Base-by-base conservation (phyloP, 2,329 filamentous ascomycete species). In the Tolypocladium ophioglossoides region DNA sequence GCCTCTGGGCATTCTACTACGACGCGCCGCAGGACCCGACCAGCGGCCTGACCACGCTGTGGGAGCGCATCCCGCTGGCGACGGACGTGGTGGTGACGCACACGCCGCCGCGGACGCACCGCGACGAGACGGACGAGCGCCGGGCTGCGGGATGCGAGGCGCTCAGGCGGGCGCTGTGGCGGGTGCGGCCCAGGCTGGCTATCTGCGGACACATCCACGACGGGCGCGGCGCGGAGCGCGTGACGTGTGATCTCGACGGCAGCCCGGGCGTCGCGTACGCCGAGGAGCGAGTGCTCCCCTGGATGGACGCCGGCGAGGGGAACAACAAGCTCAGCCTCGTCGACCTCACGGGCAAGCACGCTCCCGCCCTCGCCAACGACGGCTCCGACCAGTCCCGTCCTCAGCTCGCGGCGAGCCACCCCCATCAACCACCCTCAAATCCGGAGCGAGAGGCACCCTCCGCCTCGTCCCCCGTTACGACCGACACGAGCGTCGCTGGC, bases 181-280 rank as follows among this genome's bases (percentile, higher is more conserved):
- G 78, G 7, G 77, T 86, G 3, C 74, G 83, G 40, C 87, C 87
- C 6, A 72, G 74, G 53, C 70, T 91, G 50, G 80, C 81, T 22
- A 74, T 91, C 20, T 90, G 84, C 62, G 87, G 87, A 1, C 87
- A 91, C 66, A 79, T 89, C 34, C 86, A 91, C 65, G 79, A 83
- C 57, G 83, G 77, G 4, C 73, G 87, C 59, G 87, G 86, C 14
- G 81, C 75, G 11, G 76, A 85, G 62, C 72, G 80, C 30, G 75
- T 91, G 35, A 68, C 66, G 24, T 91, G 87, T 87, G 74, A 78
- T 56, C 64, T 78, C 30, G 63, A 59, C 1, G 63, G 62, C 1
- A 63, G 62, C 47, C 61, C 63, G 12, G 70, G 74, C 40, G 65
- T 71, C 16, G 67, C 68, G 7, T 77, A 72, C 59, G 73, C 72